Base-by-base conservation (phyloP, 2,329 filamentous ascomycete genomes). In the Dactylellina leptospora region DNA sequence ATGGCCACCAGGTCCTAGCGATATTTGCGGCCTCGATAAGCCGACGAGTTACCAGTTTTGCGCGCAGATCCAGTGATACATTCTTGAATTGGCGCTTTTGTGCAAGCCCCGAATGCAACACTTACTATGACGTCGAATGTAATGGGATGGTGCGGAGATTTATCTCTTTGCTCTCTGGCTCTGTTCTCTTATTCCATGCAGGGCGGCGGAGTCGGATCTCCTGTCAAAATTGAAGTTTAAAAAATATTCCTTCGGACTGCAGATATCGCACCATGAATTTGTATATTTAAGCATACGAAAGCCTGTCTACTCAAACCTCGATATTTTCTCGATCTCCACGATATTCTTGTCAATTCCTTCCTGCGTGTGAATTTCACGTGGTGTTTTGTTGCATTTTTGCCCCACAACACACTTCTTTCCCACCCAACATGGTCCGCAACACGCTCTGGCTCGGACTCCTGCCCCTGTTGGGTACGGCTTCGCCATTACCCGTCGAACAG, bases 111-210 rank as follows among this genome's bases (percentile, higher is more conserved):
- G 62, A 60, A 60, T 60, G 62, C 62, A 60, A 68, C 62, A 47
- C 54, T 68, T 60, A 18, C 36, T 59, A 68, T 68, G 62, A 68
- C 62, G 62, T 68, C 54, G 4, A 13, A 47, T 18, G 27, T 27
- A 10, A 36, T 28, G 4, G 38, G 4, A 10, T 10, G 44, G 30
- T 33, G 13, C 51, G 38, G 44, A 59, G 38, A 68, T 44, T 50
- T 54, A 40, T n/a, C n/a, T n/a, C n/a, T n/a, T n/a, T n/a, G n/a
- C n/a, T n/a, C n/a, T n/a, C n/a, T n/a, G n/a, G n/a, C 13, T 44
- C 23, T 23, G n/a, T 28, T 18, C 5, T 22, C 5, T 38, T 18
- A 10, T 23, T 54, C 13, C 5, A 20, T 4, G 38, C 38, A n/a
- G 20, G 4, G 42, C 16, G n/a, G 4, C 42, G 13, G 6, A 13